These are phyloP conservation scores for Colletotrichum gigasporum DNA, from an alignment of 2,329 filamentous ascomycete species.

Conservation along the genomic window DNA sequence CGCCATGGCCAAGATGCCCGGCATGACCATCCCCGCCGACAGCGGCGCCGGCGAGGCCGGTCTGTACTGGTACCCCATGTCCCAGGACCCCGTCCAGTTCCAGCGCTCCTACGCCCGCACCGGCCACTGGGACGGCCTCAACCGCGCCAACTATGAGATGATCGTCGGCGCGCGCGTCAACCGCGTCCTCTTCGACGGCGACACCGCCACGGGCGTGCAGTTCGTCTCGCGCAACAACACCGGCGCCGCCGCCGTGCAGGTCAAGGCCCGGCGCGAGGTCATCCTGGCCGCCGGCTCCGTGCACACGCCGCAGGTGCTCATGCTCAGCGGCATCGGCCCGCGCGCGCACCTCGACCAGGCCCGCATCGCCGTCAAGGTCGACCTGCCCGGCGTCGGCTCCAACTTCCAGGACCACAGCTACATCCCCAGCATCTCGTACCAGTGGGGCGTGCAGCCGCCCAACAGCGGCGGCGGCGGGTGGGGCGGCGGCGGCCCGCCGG, in stretches of 20 bases:
- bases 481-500: constrained; percentile 30
- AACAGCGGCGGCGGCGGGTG: constrained; percentile 16
- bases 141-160: constrained; percentile 38
- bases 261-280: constrained; percentile 44
- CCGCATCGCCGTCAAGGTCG: constrained; percentile 47
- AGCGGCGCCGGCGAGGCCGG: constrained; percentile 37
- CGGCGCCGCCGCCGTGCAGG: constrained; percentile 30
- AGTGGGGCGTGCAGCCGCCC: constrained; percentile 21
- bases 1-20: constrained; percentile 38
- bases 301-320: constrained; percentile 51
- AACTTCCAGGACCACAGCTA: constrained; percentile 50
- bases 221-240: constrained; percentile 37
- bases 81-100: constrained; percentile 34
- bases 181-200: constrained; percentile 35
- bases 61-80: constrained; percentile 39
- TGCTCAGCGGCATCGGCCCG: constrained; percentile 55
- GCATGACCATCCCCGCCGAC: constrained; percentile 36
- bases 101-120: constrained; percentile 38
- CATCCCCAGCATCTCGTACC: constrained; percentile 34
- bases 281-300: constrained; percentile 47
- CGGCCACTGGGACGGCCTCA: constrained; percentile 37
- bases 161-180: constrained; percentile 36
- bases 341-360: constrained; percentile 43
- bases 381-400: constrained; percentile 55
- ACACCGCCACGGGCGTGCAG: constrained; percentile 39